These are phyloP conservation scores for Prinsepia uniflora DNA, from an alignment of 306 rosid species.

Conservation along the genomic window DNA sequence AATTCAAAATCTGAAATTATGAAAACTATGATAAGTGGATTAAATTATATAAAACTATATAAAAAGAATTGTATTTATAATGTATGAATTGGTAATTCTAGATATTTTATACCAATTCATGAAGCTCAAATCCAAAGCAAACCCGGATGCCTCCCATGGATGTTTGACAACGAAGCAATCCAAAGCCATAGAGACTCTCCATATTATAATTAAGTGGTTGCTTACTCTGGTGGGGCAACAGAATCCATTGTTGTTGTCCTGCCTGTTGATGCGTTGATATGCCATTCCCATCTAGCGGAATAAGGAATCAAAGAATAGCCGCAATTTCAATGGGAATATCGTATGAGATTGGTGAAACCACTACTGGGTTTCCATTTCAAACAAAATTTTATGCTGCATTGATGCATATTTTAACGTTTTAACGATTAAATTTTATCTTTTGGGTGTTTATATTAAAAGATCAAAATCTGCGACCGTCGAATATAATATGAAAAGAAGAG, in stretches of 20 bases:
- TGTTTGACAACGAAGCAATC: conserved; percentile 2
- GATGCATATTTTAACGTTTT: too few species aligned
- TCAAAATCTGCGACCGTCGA: too few species aligned
- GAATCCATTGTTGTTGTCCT: conserved; percentile 16
- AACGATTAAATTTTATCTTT: too few species aligned
- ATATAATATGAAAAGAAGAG: conserved; percentile 10
- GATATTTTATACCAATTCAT: too few species aligned
- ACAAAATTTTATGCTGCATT: background rate
- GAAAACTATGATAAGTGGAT: too few species aligned
- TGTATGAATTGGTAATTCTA: too few species aligned
- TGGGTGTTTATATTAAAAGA: too few species aligned
- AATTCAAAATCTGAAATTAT: too few species aligned
- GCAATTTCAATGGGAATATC: conserved; percentile 7
- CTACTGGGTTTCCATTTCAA: conserved; percentile 8
- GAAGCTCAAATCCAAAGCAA: conserved; percentile 14
- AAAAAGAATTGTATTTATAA: too few species aligned
- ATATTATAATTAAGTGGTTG: conserved; percentile 1
- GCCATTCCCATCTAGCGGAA: conserved; percentile 7
- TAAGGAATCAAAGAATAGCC: conserved; percentile 14
- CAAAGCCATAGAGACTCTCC: background rate
- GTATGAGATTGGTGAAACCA: conserved; percentile 1
- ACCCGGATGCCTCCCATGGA: conserved; percentile 8
- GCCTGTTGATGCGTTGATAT: background rate
- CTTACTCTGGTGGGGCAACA: conserved; percentile 27
- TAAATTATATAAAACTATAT: too few species aligned